These are phyloP conservation scores for Debaryomyces robertsiae DNA, from an alignment of 1,139 yeast species.

Conservation along the genomic window DNA sequence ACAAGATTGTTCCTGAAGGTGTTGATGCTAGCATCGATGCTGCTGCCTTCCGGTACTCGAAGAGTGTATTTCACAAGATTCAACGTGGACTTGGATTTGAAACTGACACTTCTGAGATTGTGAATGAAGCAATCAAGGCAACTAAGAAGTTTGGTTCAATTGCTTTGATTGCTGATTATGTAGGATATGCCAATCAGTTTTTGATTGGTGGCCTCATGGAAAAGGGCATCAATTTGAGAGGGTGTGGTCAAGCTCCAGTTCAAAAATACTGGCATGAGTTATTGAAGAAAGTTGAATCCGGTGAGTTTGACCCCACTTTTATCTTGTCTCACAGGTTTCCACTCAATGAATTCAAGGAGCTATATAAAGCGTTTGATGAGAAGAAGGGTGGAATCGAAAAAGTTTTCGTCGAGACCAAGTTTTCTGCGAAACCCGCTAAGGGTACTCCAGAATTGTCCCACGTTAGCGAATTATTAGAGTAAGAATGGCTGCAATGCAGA, in stretches of 20 bases:
- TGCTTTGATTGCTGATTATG: slow-evolving; percentile 1
- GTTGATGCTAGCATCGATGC: slow-evolving; percentile 4
- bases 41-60: neutral
- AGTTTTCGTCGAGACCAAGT: slow-evolving; percentile 1
- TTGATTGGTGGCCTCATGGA: slow-evolving; percentile 2
- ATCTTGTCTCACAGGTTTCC: slow-evolving; percentile 2
- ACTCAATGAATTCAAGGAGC: slow-evolving; percentile 1
- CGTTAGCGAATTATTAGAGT: too few species aligned
- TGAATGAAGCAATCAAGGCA: slow-evolving; percentile 1
- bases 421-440: neutral
- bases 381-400: slow-evolving; percentile 3
- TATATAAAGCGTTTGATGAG: slow-evolving; percentile 1
- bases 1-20: neutral
- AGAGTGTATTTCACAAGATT: neutral
- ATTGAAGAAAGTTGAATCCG: neutral
- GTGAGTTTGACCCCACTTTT: slow-evolving; percentile 1
- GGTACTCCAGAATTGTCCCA: slow-evolving; percentile 1
- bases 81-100: slow-evolving; percentile 4
- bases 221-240: slow-evolving; percentile 3
- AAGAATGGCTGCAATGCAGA: too few species aligned
- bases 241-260: slow-evolving; percentile 3
- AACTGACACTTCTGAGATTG: slow-evolving; percentile 1
- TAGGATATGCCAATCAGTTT: slow-evolving; percentile 2
- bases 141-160: slow-evolving; percentile 3
- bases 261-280: slow-evolving; percentile 4